A percentile compares a stretch with the other conserved stretches of the same genome.
These are phyloP conservation scores for Aspergillus nidulans DNA, from an alignment of 495 filamentous ascomycete species.

Conservation along the genomic window DNA sequence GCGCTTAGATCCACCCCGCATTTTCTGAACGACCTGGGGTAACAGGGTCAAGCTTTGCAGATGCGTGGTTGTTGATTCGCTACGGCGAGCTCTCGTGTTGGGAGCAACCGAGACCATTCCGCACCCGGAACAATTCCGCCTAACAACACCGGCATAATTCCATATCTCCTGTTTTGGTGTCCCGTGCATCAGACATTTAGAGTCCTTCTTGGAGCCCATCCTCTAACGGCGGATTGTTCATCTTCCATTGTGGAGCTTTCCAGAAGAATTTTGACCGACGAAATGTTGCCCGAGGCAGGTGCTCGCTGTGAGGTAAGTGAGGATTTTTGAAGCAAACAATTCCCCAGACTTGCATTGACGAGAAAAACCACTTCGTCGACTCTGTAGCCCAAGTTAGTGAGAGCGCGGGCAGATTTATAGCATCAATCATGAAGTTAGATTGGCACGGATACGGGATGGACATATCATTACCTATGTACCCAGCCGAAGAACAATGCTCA, in stretches of 20 bases:
- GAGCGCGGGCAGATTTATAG: not conserved
- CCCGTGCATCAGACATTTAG: not conserved
- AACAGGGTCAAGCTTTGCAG: not conserved
- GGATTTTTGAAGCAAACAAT: not conserved
- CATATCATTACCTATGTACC: not conserved
- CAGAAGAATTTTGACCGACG: not conserved
- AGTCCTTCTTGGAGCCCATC: no score
- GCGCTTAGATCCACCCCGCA: not conserved
- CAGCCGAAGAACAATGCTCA: not conserved
- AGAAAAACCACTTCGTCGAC: not conserved
- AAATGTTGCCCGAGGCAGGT: not conserved
- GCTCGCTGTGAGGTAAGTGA: not conserved
- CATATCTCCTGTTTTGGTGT: not conserved
- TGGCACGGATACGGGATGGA: no score
- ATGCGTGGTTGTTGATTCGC: not conserved
- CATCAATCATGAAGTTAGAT: no score
- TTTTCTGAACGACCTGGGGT: slow-evolving; percentile 1
- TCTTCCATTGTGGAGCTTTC: not conserved
- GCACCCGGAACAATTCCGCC: slow-evolving; percentile 16
- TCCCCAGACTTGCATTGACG: not conserved
- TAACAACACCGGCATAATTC: not conserved
- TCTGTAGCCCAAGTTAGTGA: not conserved
- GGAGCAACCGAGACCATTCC: slow-evolving; percentile 11
- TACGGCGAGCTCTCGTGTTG: not conserved
- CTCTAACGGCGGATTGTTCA: not conserved